Base-by-base conservation (phyloP, 1,284 basidiomycete genomes). In the Moesziomyces aphidis region DNA sequence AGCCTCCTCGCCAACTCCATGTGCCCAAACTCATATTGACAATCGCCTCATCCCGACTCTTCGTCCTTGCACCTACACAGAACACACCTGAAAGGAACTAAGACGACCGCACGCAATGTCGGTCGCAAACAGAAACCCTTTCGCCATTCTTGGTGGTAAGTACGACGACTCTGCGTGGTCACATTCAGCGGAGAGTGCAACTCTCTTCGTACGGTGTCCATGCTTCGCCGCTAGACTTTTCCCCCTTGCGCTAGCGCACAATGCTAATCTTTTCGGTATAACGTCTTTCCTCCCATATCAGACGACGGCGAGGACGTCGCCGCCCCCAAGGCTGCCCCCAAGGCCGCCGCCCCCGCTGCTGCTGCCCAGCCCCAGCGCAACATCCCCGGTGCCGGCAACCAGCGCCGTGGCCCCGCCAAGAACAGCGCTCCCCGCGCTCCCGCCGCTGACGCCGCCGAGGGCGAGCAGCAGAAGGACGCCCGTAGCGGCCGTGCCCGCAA, bases 101-200 rank as follows among this genome's bases (percentile, higher is more conserved):
- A 76, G 73, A 73, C 73, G 73, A 76, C 73, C 73, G 73, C 60
- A 76, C 73, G 73, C 61, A 62, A 84, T 84, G 83, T 82, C 81
- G 76, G 81, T 83, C 82, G 81, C 81, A 74, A 81, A 73, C 71
- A 79, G 64, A 61, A 84, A 84, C 81, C 78, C 82, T 57, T 84
- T 84, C 76, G 77, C 76, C 55, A 75, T 83, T 66, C 79, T 84
- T 50, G 76, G 80, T 64, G 83, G 78, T 80, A 56, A 81, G 79
- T 80, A 22, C 47, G 53, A 42, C 31, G 31, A 11, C 1, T 4
- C 31, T 34, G 31, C 31, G 31, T 34, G 10, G 26, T 28, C 26
- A 28, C 26, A 28, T 6, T 7, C 26, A 28, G 26, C 26, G 26
- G 8, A 26, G 24, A 26, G 24, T 4, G 24, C 24, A 26, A 26